Evolutionary conservation across 163 green algal genomes (phyloP), one percentile per base, ranked within the genome.

Genomic region (Prototheca cutis): DNA sequence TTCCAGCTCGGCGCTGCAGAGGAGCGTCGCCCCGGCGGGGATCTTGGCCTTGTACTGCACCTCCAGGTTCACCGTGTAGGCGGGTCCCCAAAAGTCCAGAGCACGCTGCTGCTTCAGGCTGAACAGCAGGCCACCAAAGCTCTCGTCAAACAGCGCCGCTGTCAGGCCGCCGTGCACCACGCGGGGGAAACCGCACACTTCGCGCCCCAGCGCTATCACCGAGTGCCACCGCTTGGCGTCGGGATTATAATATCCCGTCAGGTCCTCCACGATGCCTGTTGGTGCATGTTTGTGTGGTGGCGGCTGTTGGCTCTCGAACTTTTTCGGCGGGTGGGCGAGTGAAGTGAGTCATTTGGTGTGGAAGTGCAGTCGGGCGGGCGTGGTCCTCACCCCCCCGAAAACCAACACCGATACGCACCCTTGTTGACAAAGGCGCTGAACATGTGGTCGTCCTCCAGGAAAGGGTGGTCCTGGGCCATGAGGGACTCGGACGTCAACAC

Each of bases 71-170:
- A 65, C 71, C 19, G 75, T 82, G 54, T 76, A 82, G 3, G 77
- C 77, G 24, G 75, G 77, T 0, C 68, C 75, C 61, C 66, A 74
- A 34, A 83, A 85, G 40, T 71, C 48, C 39, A 78, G 59, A 39
- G 73, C 65, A 18, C 62, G 68, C 24, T 92, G 53, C 32, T 85
- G 72, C 61, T 93, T 84, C 40, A 95, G 68, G 21, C 93, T 88
- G 29, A 95, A 80, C 15, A 81, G 60, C 23, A 83, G 54, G 24
- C 78, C 75, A 15, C 77, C 75, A 57, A 85, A 78, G 18, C 30
- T 55, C 48, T 85, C 77, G 53, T 85, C 77, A 34, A 83, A 73
- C 25, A 85, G 70, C 19, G 77, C 76, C 0, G 75, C 72, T 23
- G 77, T 85, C 25, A 85, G 61, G 0, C 77, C 77, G 10, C 76